Evolutionary conservation across 345 rosid species (phyloP).

Genomic region (Passiflora organensis): DNA sequence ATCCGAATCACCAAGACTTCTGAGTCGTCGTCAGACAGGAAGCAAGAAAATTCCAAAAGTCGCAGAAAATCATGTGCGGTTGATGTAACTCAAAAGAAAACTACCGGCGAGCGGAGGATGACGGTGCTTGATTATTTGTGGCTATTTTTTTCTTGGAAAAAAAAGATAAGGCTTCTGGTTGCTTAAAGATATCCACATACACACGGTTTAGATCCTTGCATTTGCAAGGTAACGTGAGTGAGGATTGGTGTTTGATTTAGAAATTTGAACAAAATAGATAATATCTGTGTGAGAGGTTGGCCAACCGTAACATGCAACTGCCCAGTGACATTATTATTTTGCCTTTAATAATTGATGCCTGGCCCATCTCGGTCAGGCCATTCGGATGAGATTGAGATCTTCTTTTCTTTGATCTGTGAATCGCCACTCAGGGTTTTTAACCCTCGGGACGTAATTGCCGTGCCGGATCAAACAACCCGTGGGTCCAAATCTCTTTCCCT

Average conservation of each 20-base stretch:
- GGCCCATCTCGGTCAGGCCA: constrained; percentile 1
- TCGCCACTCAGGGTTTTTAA: not conserved
- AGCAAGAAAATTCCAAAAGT: not conserved
- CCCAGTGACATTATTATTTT: not conserved
- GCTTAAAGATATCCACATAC: too few relatives aligned
- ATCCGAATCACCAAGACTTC: not conserved
- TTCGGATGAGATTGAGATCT: not conserved
- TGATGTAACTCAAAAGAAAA: not conserved
- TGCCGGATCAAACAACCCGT: not conserved
- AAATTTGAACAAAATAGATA: not conserved
- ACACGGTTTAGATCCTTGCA: not conserved
- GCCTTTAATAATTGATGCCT: not conserved
- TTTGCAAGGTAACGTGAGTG: too few relatives aligned
- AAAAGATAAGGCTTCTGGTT: too few relatives aligned
- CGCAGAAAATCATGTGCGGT: not conserved
- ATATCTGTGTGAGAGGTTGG: not conserved
- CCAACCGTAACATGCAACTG: not conserved
- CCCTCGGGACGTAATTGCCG: not conserved
- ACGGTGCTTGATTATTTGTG: not conserved
- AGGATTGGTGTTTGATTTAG: not conserved
- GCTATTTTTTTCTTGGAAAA: too few relatives aligned
- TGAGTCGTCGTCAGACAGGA: not conserved
- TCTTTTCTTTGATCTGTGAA: not conserved
- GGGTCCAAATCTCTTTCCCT: not conserved
- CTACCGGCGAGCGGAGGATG: not conserved